Conservation (phyloP, 139 green algal genomes). For the Chlamydomonas sphaeroides region DNA sequence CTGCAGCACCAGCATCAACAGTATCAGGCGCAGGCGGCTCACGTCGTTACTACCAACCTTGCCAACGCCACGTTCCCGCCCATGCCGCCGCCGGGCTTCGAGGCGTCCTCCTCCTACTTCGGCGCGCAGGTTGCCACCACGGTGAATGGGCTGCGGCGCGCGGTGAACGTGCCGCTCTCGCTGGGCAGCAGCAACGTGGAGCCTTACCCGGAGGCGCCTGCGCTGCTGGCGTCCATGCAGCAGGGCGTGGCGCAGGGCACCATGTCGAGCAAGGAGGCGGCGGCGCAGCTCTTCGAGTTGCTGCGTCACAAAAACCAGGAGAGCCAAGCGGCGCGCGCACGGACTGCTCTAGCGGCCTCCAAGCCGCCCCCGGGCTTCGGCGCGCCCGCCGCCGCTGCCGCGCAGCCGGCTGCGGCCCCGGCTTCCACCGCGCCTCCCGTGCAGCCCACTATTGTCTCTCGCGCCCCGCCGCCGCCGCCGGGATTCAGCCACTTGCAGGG, state of each 20-base stretch:
- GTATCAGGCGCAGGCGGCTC: conserved; percentile 14
- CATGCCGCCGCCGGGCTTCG: conserved; percentile 17
- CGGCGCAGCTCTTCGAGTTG: conserved; percentile 53
- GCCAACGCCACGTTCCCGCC: not conserved
- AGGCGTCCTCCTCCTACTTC: conserved; percentile 31
- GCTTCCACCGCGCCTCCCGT: not conserved
- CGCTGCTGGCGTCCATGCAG: conserved; percentile 52
- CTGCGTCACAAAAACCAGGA: conserved; percentile 53
- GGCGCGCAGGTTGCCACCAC: conserved; percentile 45
- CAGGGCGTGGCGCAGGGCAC: conserved; percentile 45
- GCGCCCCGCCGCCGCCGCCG: conserved; percentile 9
- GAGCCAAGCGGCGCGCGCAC: not conserved
- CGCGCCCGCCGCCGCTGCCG: not conserved
- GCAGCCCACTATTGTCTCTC: not conserved
- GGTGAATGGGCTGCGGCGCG: conserved; percentile 50
- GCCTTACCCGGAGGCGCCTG: conserved; percentile 48
- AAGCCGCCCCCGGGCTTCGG: conserved; percentile 29
- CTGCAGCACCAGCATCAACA: conserved; percentile 42
- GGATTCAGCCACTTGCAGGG: conserved; percentile 31
- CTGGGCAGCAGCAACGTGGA: conserved; percentile 11
- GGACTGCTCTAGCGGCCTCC: conserved; percentile 1
- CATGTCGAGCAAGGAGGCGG: conserved; percentile 52
- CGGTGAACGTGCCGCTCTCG: conserved; percentile 55
- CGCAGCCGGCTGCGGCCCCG: not conserved
- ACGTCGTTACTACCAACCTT: too few relatives aligned